Evolutionary conservation across 108 stramenopile genomes (phyloP).

Genomic region (Schizochytrium sp.): DNA sequence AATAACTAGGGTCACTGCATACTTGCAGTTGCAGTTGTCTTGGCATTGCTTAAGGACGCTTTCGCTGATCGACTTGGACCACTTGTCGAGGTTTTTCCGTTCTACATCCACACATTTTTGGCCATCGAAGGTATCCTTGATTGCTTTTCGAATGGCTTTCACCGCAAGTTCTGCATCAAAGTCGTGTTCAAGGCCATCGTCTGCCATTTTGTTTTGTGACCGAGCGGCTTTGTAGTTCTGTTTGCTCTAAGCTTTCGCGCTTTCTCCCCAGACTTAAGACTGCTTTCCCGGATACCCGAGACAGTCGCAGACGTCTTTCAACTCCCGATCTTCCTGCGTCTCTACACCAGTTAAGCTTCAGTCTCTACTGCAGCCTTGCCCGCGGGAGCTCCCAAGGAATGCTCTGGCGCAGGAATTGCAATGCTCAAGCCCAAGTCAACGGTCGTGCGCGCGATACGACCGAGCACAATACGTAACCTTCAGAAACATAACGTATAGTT

Average conservation of each 20-base stretch:
- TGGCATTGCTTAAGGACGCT: conserved; percentile 44
- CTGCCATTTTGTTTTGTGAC: not conserved
- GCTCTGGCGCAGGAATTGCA: too few relatives aligned
- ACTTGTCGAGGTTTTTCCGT: conserved; percentile 57
- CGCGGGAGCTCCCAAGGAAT: too few relatives aligned
- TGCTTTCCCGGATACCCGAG: too few relatives aligned
- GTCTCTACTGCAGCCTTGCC: too few relatives aligned
- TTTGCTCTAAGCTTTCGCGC: not conserved
- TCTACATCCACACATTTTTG: conserved; percentile 46
- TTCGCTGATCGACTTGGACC: conserved; percentile 57
- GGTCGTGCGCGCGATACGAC: too few relatives aligned
- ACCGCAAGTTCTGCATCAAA: conserved; percentile 55
- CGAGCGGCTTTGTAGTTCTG: not conserved
- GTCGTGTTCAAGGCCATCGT: conserved; percentile 33
- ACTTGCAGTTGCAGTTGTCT: conserved; percentile 61
- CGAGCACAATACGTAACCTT: too few relatives aligned
- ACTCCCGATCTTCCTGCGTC: too few relatives aligned
- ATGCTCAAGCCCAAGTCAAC: too few relatives aligned
- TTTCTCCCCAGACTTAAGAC: too few relatives aligned
- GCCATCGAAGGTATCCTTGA: conserved; percentile 60
- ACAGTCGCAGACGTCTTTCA: too few relatives aligned
- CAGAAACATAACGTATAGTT: too few relatives aligned
- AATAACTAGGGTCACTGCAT: conserved; percentile 1
- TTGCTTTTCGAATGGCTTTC: conserved; percentile 44
- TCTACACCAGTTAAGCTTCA: too few relatives aligned